Evolutionary conservation across 768 basidiomycete genomes (phyloP).

Genomic region (Panellus pusillus): DNA sequence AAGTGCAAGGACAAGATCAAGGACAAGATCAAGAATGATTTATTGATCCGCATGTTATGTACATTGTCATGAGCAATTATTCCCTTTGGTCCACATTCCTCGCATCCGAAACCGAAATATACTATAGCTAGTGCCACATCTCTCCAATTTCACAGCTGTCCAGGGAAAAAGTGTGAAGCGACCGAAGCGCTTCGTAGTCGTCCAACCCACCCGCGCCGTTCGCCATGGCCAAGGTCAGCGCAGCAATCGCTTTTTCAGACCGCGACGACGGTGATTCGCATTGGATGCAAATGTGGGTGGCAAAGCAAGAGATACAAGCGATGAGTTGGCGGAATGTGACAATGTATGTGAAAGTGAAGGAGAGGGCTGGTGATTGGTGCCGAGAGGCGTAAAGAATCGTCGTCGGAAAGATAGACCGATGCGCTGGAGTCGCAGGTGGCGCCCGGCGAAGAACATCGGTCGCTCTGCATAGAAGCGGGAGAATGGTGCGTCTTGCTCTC

Average conservation of each 20-base stretch:
- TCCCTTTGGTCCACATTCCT: not conserved
- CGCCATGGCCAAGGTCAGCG: constrained; percentile 59
- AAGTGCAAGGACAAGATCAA: not conserved
- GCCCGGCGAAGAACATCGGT: constrained; percentile 33
- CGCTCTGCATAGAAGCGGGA: constrained; percentile 17
- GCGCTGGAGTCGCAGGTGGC: constrained; percentile 26
- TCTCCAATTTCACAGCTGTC: constrained; percentile 56
- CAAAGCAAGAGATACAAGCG: constrained; percentile 36
- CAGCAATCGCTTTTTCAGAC: constrained; percentile 61
- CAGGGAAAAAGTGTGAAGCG: constrained; percentile 32
- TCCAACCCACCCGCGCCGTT: constrained; percentile 61
- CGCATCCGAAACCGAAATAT: too few species aligned
- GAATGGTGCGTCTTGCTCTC: constrained; percentile 34
- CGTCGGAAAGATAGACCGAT: constrained; percentile 35
- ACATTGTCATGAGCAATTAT: too few species aligned
- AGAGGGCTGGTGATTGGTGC: constrained; percentile 23
- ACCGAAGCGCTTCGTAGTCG: constrained; percentile 53
- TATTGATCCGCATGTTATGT: not conserved
- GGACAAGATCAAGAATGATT: not conserved
- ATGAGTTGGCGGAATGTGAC: constrained; percentile 40
- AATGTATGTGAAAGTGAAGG: constrained; percentile 37
- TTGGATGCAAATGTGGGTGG: constrained; percentile 19
- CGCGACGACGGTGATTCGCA: constrained; percentile 38
- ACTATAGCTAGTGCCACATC: constrained; percentile 48
- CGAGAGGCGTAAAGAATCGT: constrained; percentile 27